These are phyloP conservation scores for Garcia nutans DNA, from an alignment of 345 rosid genomes.

Conservation along the genomic window DNA sequence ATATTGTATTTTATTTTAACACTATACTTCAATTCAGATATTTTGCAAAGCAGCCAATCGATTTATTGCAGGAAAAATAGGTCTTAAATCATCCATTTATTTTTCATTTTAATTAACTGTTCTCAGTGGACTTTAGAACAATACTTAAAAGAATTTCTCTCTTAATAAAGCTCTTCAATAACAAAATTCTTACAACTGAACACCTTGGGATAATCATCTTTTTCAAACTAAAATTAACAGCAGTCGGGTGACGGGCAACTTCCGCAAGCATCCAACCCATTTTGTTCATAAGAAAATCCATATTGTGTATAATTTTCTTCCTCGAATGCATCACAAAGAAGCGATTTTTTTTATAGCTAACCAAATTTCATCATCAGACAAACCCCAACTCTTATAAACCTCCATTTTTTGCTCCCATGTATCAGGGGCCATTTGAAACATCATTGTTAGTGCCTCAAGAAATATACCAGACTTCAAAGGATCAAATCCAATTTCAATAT, in stretches of 20 bases:
- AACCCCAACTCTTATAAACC: constrained; percentile 30
- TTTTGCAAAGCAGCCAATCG: too few relatives aligned
- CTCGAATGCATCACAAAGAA: background rate
- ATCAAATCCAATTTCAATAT: constrained; percentile 31
- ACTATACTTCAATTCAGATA: too few relatives aligned
- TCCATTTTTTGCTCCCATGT: constrained; percentile 23
- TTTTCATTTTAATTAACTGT: too few relatives aligned
- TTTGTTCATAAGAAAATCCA: constrained; percentile 11
- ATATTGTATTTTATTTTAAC: too few relatives aligned
- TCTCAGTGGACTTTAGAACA: background rate
- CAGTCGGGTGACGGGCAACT: background rate
- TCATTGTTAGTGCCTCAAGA: constrained; percentile 23
- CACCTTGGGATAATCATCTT: constrained; percentile 11
- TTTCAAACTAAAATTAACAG: background rate
- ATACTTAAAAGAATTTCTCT: background rate
- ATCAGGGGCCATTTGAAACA: constrained; percentile 11
- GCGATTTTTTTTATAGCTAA: constrained; percentile 33
- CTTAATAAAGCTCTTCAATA: background rate
- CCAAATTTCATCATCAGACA: constrained; percentile 24
- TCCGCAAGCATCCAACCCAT: background rate
- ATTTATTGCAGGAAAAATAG: too few relatives aligned
- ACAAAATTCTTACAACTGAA: background rate
- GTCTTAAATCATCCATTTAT: too few relatives aligned
- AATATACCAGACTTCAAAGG: constrained; percentile 23
- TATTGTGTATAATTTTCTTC: background rate